Evolutionary conservation across 2,329 filamentous ascomycete genomes (phyloP).

Genomic region (Scedosporium apiospermum): DNA sequence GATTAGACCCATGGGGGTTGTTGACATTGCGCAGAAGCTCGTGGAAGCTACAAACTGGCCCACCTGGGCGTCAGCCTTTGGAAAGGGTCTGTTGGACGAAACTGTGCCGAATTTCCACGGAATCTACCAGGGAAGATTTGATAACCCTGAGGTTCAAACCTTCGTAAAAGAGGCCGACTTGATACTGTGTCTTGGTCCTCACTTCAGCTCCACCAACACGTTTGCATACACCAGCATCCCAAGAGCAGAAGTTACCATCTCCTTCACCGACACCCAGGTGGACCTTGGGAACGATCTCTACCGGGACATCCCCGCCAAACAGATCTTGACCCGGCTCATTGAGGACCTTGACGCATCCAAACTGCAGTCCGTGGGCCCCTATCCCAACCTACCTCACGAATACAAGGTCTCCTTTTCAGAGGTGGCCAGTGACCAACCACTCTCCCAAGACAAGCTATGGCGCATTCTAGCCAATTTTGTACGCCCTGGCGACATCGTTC

Average conservation of each 20-base stretch:
- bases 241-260: constrained; percentile 19
- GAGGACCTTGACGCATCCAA: constrained; percentile 14
- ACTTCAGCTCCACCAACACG: constrained; percentile 43
- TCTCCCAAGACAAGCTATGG: constrained; percentile 74
- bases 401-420: constrained; percentile 6
- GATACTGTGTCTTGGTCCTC: constrained; percentile 58
- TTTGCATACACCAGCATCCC: constrained; percentile 27
- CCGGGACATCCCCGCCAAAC: constrained; percentile 17
- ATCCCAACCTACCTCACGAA: constrained; percentile 18
- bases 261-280: constrained; percentile 22
- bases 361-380: constrained; percentile 14
- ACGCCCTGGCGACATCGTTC: constrained; percentile 61
- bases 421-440: constrained; percentile 21
- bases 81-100: constrained; percentile 77
- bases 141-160: constrained; percentile 51
- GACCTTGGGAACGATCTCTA: constrained; percentile 19
- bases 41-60: constrained; percentile 66
- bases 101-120: constrained; percentile 65
- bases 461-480: constrained; percentile 66
- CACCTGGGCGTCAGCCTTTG: constrained; percentile 81
- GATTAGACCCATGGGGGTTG: constrained; percentile 66
- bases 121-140: constrained; percentile 75
- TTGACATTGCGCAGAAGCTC: constrained; percentile 65
- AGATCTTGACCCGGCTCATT: constrained; percentile 14
- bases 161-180: constrained; percentile 61